Evolutionary conservation across 331 rosid genomes (phyloP).

Genomic region (Saraca asoca): DNA sequence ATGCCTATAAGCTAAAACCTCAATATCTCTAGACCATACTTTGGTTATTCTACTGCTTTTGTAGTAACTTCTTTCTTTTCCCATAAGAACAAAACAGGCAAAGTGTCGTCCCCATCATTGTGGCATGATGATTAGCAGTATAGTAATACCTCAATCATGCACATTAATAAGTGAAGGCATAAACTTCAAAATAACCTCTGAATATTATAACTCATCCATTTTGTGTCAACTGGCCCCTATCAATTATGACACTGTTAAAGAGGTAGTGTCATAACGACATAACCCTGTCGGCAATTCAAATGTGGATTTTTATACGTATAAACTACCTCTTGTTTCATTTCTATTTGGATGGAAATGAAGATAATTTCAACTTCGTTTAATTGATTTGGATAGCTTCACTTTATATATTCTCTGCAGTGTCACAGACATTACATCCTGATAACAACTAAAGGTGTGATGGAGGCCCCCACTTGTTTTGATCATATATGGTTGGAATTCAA

Average conservation of each 20-base stretch:
- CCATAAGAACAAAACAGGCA: not conserved
- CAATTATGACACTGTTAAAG: too few species aligned
- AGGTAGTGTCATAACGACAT: too few species aligned
- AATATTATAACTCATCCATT: not conserved
- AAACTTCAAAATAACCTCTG: not conserved
- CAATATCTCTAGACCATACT: not conserved
- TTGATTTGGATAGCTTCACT: slow-evolving; percentile 12
- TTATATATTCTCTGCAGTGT: too few species aligned
- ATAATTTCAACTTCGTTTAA: not conserved
- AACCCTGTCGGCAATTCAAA: slow-evolving; percentile 18
- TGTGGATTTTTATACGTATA: not conserved
- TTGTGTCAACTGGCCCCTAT: not conserved
- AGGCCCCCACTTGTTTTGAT: slow-evolving; percentile 34
- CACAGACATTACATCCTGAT: slow-evolving; percentile 8
- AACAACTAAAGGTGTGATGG: slow-evolving; percentile 35
- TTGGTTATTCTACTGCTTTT: not conserved
- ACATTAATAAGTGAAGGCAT: not conserved
- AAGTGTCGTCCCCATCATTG: not conserved
- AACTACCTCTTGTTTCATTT: not conserved
- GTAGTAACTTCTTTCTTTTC: not conserved
- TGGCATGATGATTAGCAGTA: not conserved
- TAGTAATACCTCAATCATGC: slow-evolving; percentile 1
- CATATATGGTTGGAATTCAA: not conserved
- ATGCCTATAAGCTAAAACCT: too few species aligned
- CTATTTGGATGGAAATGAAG: not conserved